Percentiles rank a stretch among this genome's conserved stretches.
Conservation (phyloP, 2,329 filamentous ascomycete species). For the Trichoderma gracile region DNA sequence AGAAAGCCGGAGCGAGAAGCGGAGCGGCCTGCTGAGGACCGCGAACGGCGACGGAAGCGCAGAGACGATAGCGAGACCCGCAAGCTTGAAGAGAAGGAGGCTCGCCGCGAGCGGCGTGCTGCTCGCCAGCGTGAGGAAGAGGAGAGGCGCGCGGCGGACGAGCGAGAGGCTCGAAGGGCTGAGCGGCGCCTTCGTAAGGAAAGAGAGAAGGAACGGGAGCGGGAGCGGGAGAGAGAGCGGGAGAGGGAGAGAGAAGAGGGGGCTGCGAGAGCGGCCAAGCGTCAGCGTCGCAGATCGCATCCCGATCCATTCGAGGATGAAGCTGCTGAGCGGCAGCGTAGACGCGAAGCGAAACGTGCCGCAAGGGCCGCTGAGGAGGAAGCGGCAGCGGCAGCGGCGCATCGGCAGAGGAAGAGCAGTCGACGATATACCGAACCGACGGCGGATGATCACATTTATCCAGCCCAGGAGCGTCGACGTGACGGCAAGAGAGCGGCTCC, state of each 20-base stretch:
- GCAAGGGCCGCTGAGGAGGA: slow-evolving; percentile 45
- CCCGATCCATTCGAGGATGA: slow-evolving; percentile 50
- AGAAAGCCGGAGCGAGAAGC: slow-evolving; percentile 55
- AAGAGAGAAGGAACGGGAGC: slow-evolving; percentile 48
- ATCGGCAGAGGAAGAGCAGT: slow-evolving; percentile 38
- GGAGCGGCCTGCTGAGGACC: slow-evolving; percentile 54
- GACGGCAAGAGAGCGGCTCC: slow-evolving; percentile 42
- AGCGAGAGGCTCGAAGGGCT: slow-evolving; percentile 36
- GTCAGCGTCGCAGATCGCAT: slow-evolving; percentile 52
- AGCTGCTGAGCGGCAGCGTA: slow-evolving; percentile 55
- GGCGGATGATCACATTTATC: slow-evolving; percentile 49
- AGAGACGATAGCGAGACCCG: slow-evolving; percentile 58
- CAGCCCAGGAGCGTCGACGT: slow-evolving; percentile 41
- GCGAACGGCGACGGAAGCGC: slow-evolving; percentile 55
- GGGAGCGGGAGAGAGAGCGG: slow-evolving; percentile 41
- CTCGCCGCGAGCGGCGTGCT: slow-evolving; percentile 55
- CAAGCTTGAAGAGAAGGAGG: slow-evolving; percentile 59
- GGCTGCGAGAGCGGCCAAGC: slow-evolving; percentile 47
- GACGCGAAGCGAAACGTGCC: slow-evolving; percentile 54
- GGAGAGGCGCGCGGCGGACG: slow-evolving; percentile 52
- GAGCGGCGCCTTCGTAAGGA: slow-evolving; percentile 54
- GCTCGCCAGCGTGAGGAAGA: slow-evolving; percentile 51
- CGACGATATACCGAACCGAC: slow-evolving; percentile 46
- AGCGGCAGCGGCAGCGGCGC: slow-evolving; percentile 28
- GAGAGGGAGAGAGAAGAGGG: slow-evolving; percentile 49